Evolutionary conservation across 768 basidiomycete species (phyloP).

Genomic region (Kondoa malvinella): DNA sequence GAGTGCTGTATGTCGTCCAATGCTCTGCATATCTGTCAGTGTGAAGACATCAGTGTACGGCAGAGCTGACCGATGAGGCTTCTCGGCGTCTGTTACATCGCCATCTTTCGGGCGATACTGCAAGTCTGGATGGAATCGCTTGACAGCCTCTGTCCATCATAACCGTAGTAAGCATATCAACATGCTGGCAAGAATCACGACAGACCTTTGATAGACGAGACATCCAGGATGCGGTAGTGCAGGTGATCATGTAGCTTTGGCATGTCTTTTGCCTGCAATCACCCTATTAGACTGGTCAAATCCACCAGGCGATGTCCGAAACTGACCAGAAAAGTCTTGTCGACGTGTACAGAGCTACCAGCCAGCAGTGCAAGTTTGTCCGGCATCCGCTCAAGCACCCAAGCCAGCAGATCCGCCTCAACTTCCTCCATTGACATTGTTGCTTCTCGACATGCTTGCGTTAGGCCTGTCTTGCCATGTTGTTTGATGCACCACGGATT

Average conservation of each 20-base stretch:
- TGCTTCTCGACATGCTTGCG: slow-evolving; percentile 11
- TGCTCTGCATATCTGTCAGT: neutral
- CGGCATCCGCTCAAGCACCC: neutral
- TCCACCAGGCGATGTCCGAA: neutral
- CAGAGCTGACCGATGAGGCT: neutral
- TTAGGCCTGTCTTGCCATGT: slow-evolving; percentile 19
- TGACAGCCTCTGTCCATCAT: slow-evolving; percentile 1
- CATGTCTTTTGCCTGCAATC: slow-evolving; percentile 2
- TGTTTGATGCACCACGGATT: slow-evolving; percentile 17
- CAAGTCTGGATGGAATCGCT: neutral
- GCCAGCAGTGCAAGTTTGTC: neutral
- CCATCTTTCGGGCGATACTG: neutral
- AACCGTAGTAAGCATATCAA: neutral
- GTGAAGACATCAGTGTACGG: neutral
- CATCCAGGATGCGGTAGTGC: slow-evolving; percentile 8
- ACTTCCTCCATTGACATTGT: neutral
- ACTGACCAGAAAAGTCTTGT: slow-evolving; percentile 4
- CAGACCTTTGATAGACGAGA: slow-evolving; percentile 8
- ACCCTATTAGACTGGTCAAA: neutral
- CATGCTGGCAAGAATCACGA: neutral
- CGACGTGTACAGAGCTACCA: slow-evolving; percentile 7
- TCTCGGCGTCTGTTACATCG: neutral
- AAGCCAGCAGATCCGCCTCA: neutral
- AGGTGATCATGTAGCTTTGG: neutral
- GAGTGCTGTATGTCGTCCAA: neutral